A percentile compares a stretch with the other conserved stretches of the same genome.
Conservation (phyloP, 169 alveolate species). For the Plasmodium falciparum region DNA sequence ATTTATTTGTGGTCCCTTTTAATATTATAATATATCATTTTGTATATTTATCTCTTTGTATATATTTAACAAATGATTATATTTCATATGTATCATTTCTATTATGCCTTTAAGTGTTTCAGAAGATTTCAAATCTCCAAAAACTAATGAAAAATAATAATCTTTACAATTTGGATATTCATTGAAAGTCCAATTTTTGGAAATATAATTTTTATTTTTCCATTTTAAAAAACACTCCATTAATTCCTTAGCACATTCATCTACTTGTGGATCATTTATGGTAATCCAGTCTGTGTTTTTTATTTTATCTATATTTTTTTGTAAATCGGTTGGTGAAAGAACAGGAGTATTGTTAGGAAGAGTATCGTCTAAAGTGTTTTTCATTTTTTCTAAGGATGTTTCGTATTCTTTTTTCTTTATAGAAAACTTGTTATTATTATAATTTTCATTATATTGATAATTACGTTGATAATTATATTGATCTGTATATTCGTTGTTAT, state of each 20-base stretch:
- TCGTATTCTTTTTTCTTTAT: constrained; percentile 39
- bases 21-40: constrained; percentile 2
- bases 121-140: constrained; percentile 71
- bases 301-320: constrained; percentile 5
- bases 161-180: constrained; percentile 75
- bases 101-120: constrained; percentile 67
- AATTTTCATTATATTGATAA: not conserved
- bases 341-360: constrained; percentile 16
- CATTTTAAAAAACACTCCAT: constrained; percentile 75
- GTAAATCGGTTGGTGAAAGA: constrained; percentile 7
- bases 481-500: not conserved
- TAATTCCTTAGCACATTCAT: constrained; percentile 75
- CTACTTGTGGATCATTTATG: constrained; percentile 76
- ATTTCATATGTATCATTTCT: constrained; percentile 78
- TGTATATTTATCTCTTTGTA: constrained; percentile 41
- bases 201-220: constrained; percentile 72
- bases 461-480: not conserved
- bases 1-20: no score
- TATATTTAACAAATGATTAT: constrained; percentile 59
- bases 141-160: constrained; percentile 66
- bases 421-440: not conserved
- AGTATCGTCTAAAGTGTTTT: not conserved
- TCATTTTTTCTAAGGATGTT: constrained; percentile 21
- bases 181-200: constrained; percentile 73
- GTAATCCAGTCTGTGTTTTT: constrained; percentile 61